Base-by-base conservation (phyloP, 1,139 yeast species). In the Candida tunisiensis region DNA sequence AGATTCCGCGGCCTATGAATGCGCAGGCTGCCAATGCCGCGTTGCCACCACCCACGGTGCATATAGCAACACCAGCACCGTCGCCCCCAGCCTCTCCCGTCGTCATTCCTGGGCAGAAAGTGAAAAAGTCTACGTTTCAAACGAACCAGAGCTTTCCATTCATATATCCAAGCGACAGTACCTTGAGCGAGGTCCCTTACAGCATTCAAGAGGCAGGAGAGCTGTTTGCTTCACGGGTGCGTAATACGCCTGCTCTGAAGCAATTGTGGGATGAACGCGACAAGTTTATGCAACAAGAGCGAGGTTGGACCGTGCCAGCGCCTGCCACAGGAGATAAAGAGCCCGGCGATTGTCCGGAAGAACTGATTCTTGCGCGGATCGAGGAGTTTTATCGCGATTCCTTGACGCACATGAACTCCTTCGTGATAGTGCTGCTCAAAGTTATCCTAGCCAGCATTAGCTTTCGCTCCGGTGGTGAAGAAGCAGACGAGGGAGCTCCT, bases 41-140 rank as follows among this genome's bases (percentile, higher is more conserved):
- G 24, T 49, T 74, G 12, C 78, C 80, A 1, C 60, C 69, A 0
- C 82, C 78, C 20, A 62, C 55, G 1, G 54, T 75, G 3, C 93
- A 83, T 47, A 62, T 83, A 11, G 85, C 93, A 0, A 82, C 94
- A 0, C 94, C 93, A 0, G 79, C 77, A 0, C 91, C 93, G 1
- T 77, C 93, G 0, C 93, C 93, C 0, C 74, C 79, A 0, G 49
- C 69, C 7, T 65, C 75, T 1, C 83, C 92, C 15, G 57, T 45
- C 21, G 42, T 44, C 22, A 41, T 46, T 23, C 39, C 52, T 1
- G 78, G 78, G 8, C 75, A 69, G 31, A 78, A 74, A 40, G 62
- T 65, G 18, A 65, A 82, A 37, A 72, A 74, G 38, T 68, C 80
- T 31, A 47, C 42, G 13, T 79, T 74, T 40, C 85, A 79, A 49